These are phyloP conservation scores for Wickerhamiella cacticola DNA, from an alignment of 805 yeast genomes.

Conservation along the genomic window DNA sequence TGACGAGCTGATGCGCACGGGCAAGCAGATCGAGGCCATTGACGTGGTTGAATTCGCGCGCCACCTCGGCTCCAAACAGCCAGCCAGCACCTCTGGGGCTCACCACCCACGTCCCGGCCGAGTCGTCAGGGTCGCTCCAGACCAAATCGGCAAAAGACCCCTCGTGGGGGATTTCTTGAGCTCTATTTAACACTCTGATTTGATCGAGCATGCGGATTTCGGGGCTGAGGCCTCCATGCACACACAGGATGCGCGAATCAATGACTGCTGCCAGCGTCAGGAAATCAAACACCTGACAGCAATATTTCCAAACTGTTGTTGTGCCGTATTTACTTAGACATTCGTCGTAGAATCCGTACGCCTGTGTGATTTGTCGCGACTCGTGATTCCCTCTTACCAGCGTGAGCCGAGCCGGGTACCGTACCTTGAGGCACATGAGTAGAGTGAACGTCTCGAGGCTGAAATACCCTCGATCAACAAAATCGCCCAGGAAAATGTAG, in stretches of 20 bases:
- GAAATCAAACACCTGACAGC: constrained; percentile 93
- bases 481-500: constrained; percentile 86
- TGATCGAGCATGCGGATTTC: constrained; percentile 96
- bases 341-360: constrained; percentile 94
- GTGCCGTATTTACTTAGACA: constrained; percentile 87
- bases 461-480: constrained; percentile 96
- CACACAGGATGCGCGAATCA: constrained; percentile 88
- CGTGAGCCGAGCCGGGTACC: constrained; percentile 73
- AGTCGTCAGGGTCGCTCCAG: constrained; percentile 95
- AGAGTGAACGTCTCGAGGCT: constrained; percentile 87
- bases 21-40: constrained; percentile 82
- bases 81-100: constrained; percentile 98
- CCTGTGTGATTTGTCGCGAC: constrained; percentile 95
- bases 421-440: constrained; percentile 84
- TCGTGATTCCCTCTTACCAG: constrained; percentile 97
- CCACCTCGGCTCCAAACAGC: constrained; percentile 89
- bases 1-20: constrained; percentile 93
- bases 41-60: constrained; percentile 91
- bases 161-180: constrained; percentile 98
- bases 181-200: constrained; percentile 83
- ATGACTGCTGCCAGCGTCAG: constrained; percentile 89
- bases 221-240: constrained; percentile 95
- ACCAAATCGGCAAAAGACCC: constrained; percentile 97
- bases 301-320: constrained; percentile 90
- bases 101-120: constrained; percentile 93